phyloP scores from a whole-genome alignment of 164 flowering plant species.

The Akebia trifoliata region DNA sequence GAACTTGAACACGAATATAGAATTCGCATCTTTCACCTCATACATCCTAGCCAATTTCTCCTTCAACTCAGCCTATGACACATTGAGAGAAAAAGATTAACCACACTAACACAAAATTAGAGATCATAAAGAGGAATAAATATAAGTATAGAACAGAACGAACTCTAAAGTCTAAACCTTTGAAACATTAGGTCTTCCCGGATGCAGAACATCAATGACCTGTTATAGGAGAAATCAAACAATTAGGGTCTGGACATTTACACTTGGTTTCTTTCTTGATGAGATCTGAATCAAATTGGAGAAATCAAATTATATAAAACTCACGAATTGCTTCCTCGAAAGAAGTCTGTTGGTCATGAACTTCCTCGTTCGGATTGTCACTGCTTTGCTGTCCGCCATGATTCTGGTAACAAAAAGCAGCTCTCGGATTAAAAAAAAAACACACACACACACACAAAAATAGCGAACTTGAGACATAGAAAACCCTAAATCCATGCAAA shows the following conservation, averaged over 20 bases:
- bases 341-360: slow-evolving; percentile 86
- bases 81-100: neutral
- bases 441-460: too few relatives aligned
- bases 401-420: slow-evolving; percentile 7
- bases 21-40: slow-evolving; percentile 53
- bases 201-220: slow-evolving; percentile 74
- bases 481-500: too few relatives aligned
- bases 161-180: slow-evolving; percentile 32
- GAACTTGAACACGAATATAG: slow-evolving; percentile 67
- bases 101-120: neutral
- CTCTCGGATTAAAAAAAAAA: neutral
- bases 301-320: slow-evolving; percentile 7
- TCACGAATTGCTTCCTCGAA: slow-evolving; percentile 69
- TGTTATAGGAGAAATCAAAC: slow-evolving; percentile 9
- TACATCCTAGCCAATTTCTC: slow-evolving; percentile 54
- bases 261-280: neutral
- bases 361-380: slow-evolving; percentile 73
- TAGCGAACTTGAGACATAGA: too few relatives aligned
- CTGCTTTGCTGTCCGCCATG: slow-evolving; percentile 74
- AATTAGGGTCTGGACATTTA: neutral
- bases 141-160: neutral
- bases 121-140: neutral
- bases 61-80: slow-evolving; percentile 51
- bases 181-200: slow-evolving; percentile 64
- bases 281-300: neutral